Base-by-base conservation (phyloP, 2,329 filamentous ascomycete species). In the Xylariomycetidae sp. region DNA sequence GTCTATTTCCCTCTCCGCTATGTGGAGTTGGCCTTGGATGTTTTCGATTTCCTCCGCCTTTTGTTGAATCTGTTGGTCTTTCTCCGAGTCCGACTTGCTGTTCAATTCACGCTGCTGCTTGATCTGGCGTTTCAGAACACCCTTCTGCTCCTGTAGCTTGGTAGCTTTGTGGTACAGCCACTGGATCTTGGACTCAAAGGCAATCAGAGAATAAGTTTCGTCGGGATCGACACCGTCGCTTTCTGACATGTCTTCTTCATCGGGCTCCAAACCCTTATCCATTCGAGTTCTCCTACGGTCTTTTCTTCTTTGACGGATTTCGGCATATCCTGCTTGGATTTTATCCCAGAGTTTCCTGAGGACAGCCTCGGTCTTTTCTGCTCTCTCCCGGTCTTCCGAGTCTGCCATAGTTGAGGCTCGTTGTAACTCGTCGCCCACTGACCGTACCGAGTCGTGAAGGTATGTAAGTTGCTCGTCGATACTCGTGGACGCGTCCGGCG, bases 41-140 rank as follows among this genome's bases (percentile, higher is more conserved):
- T 64, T 60, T 22, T 75, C 67, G 6, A 84, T 53, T 45, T 81
- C 72, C 12, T 72, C 68, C 33, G 70, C 64, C 47, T 75, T 78
- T 29, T 66, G 57, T 16, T 71, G 65, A n/a, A 85, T 57, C 42
- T 83, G 74, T 25, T 72, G 71, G 47, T 83, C 80, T 50, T 80
- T 77, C 40, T 80, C 72, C 14, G 75, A 69, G 45, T 94, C 87
- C 1, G 86, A 88, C 53, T 89, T 89, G 64, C 73, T 88, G 61
- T 94, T 94, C 37, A 95, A 73, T 53, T 94, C 87, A 38, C 89
- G 83, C 61, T 96, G 90, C 56, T 96, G 89, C 63, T 94, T 90
- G 51, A 95, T 90, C 57, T 96, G 89, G 26, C 88, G 79, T 51
- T 90, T 83, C 7, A 96, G 71, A 15, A 95, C 89, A 30, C 79